Evolutionary conservation across 805 yeast species (phyloP), one percentile per base, ranked within the genome.

Genomic region (Candida easanensis): DNA sequence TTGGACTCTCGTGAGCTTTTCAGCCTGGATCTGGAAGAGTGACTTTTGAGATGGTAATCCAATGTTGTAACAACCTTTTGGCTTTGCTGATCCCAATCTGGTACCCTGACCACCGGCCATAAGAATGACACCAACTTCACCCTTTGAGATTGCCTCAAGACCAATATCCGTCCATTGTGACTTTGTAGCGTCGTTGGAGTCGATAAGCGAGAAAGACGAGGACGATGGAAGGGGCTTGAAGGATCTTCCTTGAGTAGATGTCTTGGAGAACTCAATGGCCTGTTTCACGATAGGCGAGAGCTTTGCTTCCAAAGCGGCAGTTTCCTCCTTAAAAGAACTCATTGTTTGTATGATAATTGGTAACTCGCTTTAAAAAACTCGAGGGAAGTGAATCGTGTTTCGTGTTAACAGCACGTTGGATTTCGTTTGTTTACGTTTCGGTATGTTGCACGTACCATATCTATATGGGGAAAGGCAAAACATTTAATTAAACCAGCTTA

Each of bases 91-190:
- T 1, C 99, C 99, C 42, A 93, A 71, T 49, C 99, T 75, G 7
- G 97, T 86, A 25, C 99, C 99, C 65, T 93, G 99, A 38, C 99
- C 99, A 44, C 99, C 99, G 11, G 99, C 97, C 86, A 93, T 84
- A 40, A 93, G 71, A 33, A 93, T 72, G 5, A 93, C 91, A 26
- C 88, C 99, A 19, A 91, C 98, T 57, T 84, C 78, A 50, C 83
- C 83, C 13, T 70, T 63, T 15, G 77, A 63, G 41, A 93, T 82
- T 23, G 91, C 85, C 20, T 78, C 68, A 15, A 82, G 63, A 13
- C 99, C 99, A 14, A 66, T 33, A 2, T 48, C 46, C 14, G 32
- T 35, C 63, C 63, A 59, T 26, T 44, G 42, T 6, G 49, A 4
- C 30, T 52, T 57, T 4, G 46, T 39, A 7, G 58, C 51, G 2